These are phyloP conservation scores for Colletotrichum musicola DNA, from an alignment of 2,329 filamentous ascomycete genomes.

Conservation along the genomic window DNA sequence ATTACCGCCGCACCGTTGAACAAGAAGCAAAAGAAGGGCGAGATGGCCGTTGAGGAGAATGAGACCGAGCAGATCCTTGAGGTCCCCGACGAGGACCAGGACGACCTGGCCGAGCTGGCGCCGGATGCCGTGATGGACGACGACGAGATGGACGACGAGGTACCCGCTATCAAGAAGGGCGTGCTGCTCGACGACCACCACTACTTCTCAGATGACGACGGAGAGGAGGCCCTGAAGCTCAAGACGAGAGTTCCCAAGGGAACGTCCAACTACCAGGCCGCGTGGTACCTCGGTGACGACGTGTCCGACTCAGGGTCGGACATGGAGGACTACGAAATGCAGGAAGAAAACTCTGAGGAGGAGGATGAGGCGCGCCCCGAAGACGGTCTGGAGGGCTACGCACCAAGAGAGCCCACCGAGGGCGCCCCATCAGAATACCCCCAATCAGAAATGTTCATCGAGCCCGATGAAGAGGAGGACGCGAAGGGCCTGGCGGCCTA, in stretches of 20 bases:
- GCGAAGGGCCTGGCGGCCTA: conserved; percentile 85
- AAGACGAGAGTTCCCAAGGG: conserved; percentile 88
- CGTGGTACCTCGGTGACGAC: conserved; percentile 87
- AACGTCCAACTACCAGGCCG: conserved; percentile 93
- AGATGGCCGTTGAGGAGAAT: conserved; percentile 76
- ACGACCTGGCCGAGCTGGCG: conserved; percentile 85
- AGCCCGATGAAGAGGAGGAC: conserved; percentile 84
- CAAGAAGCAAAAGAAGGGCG: conserved; percentile 68
- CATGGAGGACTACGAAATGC: conserved; percentile 73
- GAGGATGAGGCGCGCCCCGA: conserved; percentile 76
- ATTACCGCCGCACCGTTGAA: conserved; percentile 82
- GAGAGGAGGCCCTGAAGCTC: conserved; percentile 66
- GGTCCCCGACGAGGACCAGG: conserved; percentile 80
- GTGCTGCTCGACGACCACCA: conserved; percentile 97
- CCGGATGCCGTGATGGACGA: conserved; percentile 81
- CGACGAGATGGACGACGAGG: conserved; percentile 57
- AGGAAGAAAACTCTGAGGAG: conserved; percentile 70
- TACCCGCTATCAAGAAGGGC: conserved; percentile 75
- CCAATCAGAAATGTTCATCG: conserved; percentile 91
- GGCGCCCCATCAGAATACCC: conserved; percentile 89
- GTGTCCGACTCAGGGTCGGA: conserved; percentile 89
- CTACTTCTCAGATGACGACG: conserved; percentile 93
- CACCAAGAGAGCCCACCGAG: conserved; percentile 78
- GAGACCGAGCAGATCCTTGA: conserved; percentile 72
- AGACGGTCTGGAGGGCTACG: conserved; percentile 82